Evolutionary conservation across 768 basidiomycete genomes (phyloP), one percentile per base, ranked within the genome.

Genomic region (Cyclocybe aegerita): DNA sequence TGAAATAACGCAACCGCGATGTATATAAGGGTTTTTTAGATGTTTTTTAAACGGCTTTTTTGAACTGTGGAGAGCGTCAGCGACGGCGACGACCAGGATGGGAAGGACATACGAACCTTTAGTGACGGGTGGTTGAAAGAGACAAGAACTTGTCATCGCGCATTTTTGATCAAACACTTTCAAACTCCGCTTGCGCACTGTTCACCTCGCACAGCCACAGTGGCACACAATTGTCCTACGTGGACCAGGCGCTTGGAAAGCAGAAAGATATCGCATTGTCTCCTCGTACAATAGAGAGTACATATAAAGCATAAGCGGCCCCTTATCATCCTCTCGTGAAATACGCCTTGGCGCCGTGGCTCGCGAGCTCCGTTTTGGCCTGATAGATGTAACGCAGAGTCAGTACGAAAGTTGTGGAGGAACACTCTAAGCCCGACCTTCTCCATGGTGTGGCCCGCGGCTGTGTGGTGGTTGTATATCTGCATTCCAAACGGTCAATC

Each of bases 371-470:
- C 23, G 81, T 64, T 70, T 90, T 93, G 49, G 90, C 93, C 89
- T 94, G 61, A 43, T 43, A 49, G 45, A 33, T 15, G 43, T 38
- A 23, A 23, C 23, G 23, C 42, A 50, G 33, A 41, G 37, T 45
- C 48, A 50, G 16, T 38, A 39, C n/a, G 41, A 40, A 23, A 35
- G 15, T 37, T 14, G 48, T 39, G 31, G 4, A 39, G 39, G 36
- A 14, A 42, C 39, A 31, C 12, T 42, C 35, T 40, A 46, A 17
- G 40, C 62, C 77, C 55, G 50, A 83, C 90, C 85, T 93, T 92
- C 64, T 88, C 86, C 72, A 94, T 81, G 10, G 86, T 85, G 67
- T 97, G 93, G 2, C 93, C 93, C 50, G 88, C 89, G 54, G 89
- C 83, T 15, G 73, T 86, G 64, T 91, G 83, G 55, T 70, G 66